A percentile compares a stretch with the other conserved stretches of the same genome.
Evolutionary conservation across 495 filamentous ascomycete species (phyloP).

Genomic region (Terfezia claveryi): DNA sequence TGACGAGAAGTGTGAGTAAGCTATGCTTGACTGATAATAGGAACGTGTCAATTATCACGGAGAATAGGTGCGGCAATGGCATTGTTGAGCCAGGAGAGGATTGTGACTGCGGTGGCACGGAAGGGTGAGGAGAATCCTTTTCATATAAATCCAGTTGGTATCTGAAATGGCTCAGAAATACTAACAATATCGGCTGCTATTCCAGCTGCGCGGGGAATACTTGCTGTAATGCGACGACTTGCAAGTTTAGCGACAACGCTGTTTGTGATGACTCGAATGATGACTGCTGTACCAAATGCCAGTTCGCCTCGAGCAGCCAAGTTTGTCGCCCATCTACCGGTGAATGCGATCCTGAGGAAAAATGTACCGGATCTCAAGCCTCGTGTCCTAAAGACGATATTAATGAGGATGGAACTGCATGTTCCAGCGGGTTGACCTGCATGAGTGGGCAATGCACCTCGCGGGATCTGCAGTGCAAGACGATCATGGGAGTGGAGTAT

Average conservation of each 20-base stretch:
- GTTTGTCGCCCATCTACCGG: slow-evolving; percentile 65
- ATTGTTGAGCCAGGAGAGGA: slow-evolving; percentile 90
- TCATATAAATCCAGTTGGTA: no score
- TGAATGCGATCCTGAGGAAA: slow-evolving; percentile 63
- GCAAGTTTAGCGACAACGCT: slow-evolving; percentile 55
- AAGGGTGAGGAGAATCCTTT: slow-evolving; percentile 23
- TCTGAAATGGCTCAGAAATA: no score
- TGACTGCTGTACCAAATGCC: slow-evolving; percentile 66
- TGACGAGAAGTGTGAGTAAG: slow-evolving; percentile 53
- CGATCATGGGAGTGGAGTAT: slow-evolving; percentile 57
- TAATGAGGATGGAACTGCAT: slow-evolving; percentile 46
- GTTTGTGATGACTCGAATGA: slow-evolving; percentile 39
- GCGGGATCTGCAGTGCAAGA: slow-evolving; percentile 72
- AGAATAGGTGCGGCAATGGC: slow-evolving; percentile 80
- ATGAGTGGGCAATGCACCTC: slow-evolving; percentile 91
- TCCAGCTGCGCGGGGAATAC: slow-evolving; percentile 34
- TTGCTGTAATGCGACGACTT: slow-evolving; percentile 75
- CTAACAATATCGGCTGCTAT: neutral
- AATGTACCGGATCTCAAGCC: slow-evolving; percentile 49
- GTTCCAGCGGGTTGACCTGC: slow-evolving; percentile 39
- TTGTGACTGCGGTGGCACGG: slow-evolving; percentile 74
- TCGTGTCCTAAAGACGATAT: slow-evolving; percentile 52
- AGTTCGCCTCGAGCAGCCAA: slow-evolving; percentile 39
- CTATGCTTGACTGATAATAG: slow-evolving; percentile 62
- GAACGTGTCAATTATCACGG: slow-evolving; percentile 64